These are phyloP conservation scores for Arthrobotrys megalospora DNA, from an alignment of 2,329 filamentous ascomycete genomes.

Conservation along the genomic window DNA sequence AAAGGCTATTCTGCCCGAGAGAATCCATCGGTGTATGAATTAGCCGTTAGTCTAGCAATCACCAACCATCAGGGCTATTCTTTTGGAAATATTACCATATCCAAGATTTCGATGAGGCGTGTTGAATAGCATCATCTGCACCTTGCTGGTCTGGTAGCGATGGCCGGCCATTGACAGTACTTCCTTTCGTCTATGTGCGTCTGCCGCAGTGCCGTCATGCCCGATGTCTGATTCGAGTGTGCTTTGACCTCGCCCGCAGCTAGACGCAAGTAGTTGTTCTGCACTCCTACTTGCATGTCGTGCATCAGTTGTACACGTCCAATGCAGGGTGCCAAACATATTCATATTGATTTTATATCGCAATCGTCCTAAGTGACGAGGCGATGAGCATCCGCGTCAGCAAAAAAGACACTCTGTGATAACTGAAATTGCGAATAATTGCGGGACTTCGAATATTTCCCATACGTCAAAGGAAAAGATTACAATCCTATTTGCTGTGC, in stretches of 20 bases:
- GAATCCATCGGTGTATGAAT: neutral
- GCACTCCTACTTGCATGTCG: neutral
- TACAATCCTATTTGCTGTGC: neutral
- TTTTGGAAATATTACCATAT: neutral
- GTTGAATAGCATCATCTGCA: neutral
- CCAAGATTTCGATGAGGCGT: neutral
- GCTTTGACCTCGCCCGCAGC: slow-evolving; percentile 46
- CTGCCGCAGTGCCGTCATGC: neutral
- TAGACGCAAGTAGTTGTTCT: slow-evolving; percentile 20
- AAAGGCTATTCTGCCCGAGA: neutral
- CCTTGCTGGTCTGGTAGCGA: slow-evolving; percentile 14
- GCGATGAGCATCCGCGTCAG: neutral
- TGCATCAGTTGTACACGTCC: neutral
- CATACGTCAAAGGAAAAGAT: neutral
- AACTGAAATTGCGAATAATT: slow-evolving; percentile 9
- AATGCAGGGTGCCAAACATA: neutral
- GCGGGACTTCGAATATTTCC: slow-evolving; percentile 6
- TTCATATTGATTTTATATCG: slow-evolving; percentile 7
- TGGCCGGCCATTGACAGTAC: slow-evolving; percentile 15
- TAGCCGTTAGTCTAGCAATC: neutral
- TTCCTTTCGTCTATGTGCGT: slow-evolving; percentile 21
- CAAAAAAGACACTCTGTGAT: neutral
- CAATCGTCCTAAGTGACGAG: neutral
- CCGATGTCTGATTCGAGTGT: slow-evolving; percentile 6
- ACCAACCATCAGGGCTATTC: neutral